phyloP scores from a whole-genome alignment of 768 basidiomycete genomes.

The Lepiota venenata region DNA sequence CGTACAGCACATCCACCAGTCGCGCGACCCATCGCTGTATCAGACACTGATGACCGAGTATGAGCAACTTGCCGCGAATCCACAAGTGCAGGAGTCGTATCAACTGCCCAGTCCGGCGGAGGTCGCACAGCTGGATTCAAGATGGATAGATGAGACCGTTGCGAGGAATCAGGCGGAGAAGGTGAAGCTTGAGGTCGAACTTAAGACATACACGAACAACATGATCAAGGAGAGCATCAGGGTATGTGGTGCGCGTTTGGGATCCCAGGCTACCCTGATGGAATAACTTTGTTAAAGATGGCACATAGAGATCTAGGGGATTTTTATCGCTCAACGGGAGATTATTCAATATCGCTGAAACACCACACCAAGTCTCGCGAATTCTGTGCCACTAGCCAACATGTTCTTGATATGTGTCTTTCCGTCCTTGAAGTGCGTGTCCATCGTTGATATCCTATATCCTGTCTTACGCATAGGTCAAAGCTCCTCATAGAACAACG shows the following conservation, averaged over 20 bases:
- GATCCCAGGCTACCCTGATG: not conserved
- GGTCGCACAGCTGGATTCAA: constrained; percentile 52
- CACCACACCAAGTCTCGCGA: constrained; percentile 91
- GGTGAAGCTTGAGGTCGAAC: constrained; percentile 86
- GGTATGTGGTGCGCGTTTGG: constrained; percentile 39
- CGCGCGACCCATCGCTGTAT: constrained; percentile 66
- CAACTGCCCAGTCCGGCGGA: constrained; percentile 44
- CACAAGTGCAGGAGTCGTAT: constrained; percentile 20
- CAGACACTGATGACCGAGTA: constrained; percentile 51
- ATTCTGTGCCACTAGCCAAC: constrained; percentile 86
- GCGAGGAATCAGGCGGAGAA: constrained; percentile 70
- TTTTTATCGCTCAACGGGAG: constrained; percentile 71
- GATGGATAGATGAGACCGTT: constrained; percentile 70
- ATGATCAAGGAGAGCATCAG: constrained; percentile 99
- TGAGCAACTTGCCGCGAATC: constrained; percentile 36
- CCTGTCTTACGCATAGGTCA: not conserved
- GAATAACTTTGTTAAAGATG: constrained; percentile 55
- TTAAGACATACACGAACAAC: constrained; percentile 93
- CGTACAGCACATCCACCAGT: constrained; percentile 57
- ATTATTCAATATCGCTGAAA: constrained; percentile 67
- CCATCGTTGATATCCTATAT: not conserved
- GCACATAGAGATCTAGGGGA: constrained; percentile 86
- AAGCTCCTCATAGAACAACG: constrained; percentile 84
- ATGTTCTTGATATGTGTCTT: constrained; percentile 92
- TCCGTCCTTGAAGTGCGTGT: constrained; percentile 68